Conservation (phyloP, 202 grass and related monocot genomes). For the Zizania palustris region DNA sequence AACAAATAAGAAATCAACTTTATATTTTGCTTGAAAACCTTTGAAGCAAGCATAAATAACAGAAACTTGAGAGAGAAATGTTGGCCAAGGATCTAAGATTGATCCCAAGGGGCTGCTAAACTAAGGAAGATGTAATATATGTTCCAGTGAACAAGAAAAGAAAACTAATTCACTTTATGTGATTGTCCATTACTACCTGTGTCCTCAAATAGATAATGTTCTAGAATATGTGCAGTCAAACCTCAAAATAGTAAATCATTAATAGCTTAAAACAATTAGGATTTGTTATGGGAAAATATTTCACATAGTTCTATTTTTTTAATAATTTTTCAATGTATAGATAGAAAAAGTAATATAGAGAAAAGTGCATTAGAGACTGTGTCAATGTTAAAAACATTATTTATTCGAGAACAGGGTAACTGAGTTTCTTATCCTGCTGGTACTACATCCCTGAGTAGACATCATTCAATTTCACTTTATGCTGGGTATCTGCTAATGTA, state of each 20-base stretch:
- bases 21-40: conserved; percentile 10
- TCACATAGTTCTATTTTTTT: too few relatives aligned
- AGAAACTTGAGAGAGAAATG: neutral
- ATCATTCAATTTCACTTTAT: neutral
- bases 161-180: neutral
- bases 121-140: neutral
- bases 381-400: too few relatives aligned
- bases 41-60: neutral
- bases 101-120: conserved; percentile 1
- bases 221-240: too few relatives aligned
- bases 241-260: too few relatives aligned
- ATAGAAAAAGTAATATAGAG: too few relatives aligned
- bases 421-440: neutral
- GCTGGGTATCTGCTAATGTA: neutral
- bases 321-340: too few relatives aligned
- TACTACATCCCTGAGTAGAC: conserved; percentile 22
- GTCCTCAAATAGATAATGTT: too few relatives aligned
- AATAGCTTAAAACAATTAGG: too few relatives aligned
- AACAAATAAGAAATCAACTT: conserved; percentile 27
- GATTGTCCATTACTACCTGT: neutral
- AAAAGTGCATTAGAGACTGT: too few relatives aligned
- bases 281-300: too few relatives aligned
- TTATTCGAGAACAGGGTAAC: neutral
- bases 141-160: neutral
- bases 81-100: neutral